A percentile compares a stretch with the other conserved stretches of the same genome.
phyloP scores from a whole-genome alignment of 805 yeast genomes.

The Saccharomycopsis sp. region DNA sequence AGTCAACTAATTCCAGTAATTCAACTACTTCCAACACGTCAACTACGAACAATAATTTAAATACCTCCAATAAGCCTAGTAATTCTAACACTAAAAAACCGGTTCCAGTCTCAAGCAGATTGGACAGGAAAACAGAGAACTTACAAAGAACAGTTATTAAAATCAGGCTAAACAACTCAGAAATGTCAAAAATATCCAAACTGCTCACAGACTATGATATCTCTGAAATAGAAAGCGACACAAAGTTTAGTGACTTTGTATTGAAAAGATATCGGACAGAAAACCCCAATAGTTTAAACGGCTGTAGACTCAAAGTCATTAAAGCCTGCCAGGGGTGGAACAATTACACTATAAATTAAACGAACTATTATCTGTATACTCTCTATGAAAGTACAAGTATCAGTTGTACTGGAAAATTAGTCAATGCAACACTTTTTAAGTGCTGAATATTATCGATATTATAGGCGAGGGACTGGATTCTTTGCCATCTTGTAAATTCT shows the following conservation, averaged over 20 bases:
- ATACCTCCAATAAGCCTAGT: too few relatives aligned
- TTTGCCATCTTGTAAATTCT: too few relatives aligned
- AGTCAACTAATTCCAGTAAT: too few relatives aligned
- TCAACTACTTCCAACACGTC: too few relatives aligned
- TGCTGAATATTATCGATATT: too few relatives aligned
- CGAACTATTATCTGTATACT: too few relatives aligned
- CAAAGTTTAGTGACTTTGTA: background rate
- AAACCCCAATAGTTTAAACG: background rate
- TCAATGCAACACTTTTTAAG: too few relatives aligned
- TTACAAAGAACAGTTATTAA: background rate
- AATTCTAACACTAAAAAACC: too few relatives aligned
- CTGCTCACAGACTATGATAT: background rate
- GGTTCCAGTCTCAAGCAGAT: background rate
- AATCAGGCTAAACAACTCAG: background rate
- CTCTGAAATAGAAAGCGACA: background rate
- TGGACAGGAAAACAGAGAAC: background rate
- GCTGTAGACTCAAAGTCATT: background rate
- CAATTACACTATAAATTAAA: conserved; percentile 32
- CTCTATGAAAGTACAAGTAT: too few relatives aligned
- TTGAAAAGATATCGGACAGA: background rate
- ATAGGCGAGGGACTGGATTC: too few relatives aligned
- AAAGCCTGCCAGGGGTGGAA: background rate
- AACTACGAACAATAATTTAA: too few relatives aligned
- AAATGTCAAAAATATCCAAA: background rate
- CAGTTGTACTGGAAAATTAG: too few relatives aligned